phyloP scores from a whole-genome alignment of 2,329 filamentous ascomycete genomes.

The Dothideomycetes sp. region DNA sequence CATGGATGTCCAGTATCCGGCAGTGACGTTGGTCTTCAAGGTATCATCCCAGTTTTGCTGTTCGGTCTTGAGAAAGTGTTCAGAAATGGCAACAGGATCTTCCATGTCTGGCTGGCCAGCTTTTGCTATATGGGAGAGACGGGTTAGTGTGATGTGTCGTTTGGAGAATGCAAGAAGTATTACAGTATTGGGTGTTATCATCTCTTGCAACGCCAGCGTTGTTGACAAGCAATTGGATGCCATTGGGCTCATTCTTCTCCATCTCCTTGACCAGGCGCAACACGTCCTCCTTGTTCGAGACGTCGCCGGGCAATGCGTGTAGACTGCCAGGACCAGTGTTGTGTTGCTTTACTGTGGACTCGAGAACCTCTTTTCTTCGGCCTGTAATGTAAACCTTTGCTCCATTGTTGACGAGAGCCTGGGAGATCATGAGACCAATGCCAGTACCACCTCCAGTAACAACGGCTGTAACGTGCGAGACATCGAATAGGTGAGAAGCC shows the following conservation, averaged over 20 bases:
- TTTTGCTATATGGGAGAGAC: slow-evolving; percentile 12
- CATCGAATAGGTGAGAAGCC: slow-evolving; percentile 32
- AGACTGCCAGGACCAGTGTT: slow-evolving; percentile 30
- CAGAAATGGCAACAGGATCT: slow-evolving; percentile 35
- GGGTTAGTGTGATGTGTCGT: neutral
- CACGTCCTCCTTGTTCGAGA: slow-evolving; percentile 40
- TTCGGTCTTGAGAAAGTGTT: slow-evolving; percentile 39
- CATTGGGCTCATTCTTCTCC: slow-evolving; percentile 35
- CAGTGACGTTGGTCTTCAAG: slow-evolving; percentile 41
- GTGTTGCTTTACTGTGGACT: slow-evolving; percentile 31
- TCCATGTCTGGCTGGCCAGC: slow-evolving; percentile 39
- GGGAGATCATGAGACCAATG: slow-evolving; percentile 28
- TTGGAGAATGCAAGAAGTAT: too few relatives aligned
- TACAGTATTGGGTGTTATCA: slow-evolving; percentile 38
- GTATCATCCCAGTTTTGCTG: slow-evolving; percentile 38
- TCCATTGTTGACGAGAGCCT: slow-evolving; percentile 24
- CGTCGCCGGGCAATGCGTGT: slow-evolving; percentile 31
- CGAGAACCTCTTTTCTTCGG: slow-evolving; percentile 31
- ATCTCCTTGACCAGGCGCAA: slow-evolving; percentile 30
- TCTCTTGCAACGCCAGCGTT: slow-evolving; percentile 44
- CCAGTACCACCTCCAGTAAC: slow-evolving; percentile 36
- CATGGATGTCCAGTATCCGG: slow-evolving; percentile 42
- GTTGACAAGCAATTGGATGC: slow-evolving; percentile 44
- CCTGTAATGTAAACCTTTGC: slow-evolving; percentile 38
- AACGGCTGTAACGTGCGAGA: slow-evolving; percentile 33